Evolutionary conservation across 352 stramenopile species (phyloP), one percentile per base, ranked within the genome.

Genomic region (Phytophthora cryptogea): DNA sequence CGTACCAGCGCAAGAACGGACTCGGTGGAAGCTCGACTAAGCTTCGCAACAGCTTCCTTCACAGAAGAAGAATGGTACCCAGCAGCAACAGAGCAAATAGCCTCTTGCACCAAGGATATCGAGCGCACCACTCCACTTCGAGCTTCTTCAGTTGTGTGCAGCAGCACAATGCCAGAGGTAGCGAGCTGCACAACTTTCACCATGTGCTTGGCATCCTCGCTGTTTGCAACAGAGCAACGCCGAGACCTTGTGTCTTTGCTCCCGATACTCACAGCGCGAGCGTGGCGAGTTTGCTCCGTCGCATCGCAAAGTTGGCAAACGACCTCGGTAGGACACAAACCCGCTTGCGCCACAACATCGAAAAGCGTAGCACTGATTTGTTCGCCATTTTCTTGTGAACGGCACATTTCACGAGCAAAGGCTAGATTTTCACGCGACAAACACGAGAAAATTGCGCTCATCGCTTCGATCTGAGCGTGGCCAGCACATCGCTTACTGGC

Each of bases 101-200:
- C 49, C 16, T 71, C 73, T 37, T 79, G 62, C 5, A 81, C 55
- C 42, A 83, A 54, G 11, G 54, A 54, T 10, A 79, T 31, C 5
- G 76, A 77, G 43, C 69, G 50, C 13, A 84, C 57, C 16, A 81
- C 70, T 6, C 57, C 61, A 43, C 44, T 45, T 3, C 76, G 71
- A 11, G 70, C 62, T 51, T 69, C 56, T 55, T 73, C 63, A 3
- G 71, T 84, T 8, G 70, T 77, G 41, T 88, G 78, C 4, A 88
- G 46, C 52, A 86, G 55, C 33, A 86, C 70, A 46, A 88, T 78
- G 16, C 73, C 73, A 27, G 32, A 58, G 5, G 74, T 88, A 60
- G 78, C 74, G 26, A 76, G 67, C 20, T 72, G 54, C 16, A 82
- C 35, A 9, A 85, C 61, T 48, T 82, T 70, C 28, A 60, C 39